Conservation (phyloP, 768 basidiomycete genomes). For the Rhizopogon roseolus region DNA sequence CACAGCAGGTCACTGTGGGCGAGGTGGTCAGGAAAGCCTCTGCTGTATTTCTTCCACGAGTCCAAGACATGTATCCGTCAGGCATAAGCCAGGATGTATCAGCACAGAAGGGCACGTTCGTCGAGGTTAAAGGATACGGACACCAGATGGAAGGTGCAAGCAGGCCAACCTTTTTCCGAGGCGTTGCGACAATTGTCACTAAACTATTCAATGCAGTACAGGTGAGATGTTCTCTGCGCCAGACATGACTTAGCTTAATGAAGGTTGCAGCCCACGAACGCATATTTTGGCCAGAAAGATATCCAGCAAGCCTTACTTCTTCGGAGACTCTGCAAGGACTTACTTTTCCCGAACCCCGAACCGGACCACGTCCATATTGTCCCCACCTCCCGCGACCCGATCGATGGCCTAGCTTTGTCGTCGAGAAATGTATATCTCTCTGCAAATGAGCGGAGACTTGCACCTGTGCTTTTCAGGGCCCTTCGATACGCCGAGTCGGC, state of each 20-base stretch:
- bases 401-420: constrained; percentile 75
- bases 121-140: constrained; percentile 88
- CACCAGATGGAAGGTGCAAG: constrained; percentile 91
- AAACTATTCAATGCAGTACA: constrained; percentile 93
- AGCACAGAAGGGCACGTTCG: constrained; percentile 81
- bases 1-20: constrained; percentile 27
- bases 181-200: constrained; percentile 91
- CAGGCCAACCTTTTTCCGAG: constrained; percentile 90
- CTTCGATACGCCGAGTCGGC: constrained; percentile 50
- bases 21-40: constrained; percentile 40
- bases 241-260: neutral
- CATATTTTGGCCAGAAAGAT: constrained; percentile 98
- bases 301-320: constrained; percentile 93
- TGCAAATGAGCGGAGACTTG: constrained; percentile 53
- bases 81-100: constrained; percentile 76
- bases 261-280: constrained; percentile 68
- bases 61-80: constrained; percentile 87
- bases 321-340: constrained; percentile 70
- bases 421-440: constrained; percentile 87
- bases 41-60: constrained; percentile 77
- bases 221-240: constrained; percentile 37
- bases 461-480: constrained; percentile 63
- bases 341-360: constrained; percentile 75
- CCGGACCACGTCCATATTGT: constrained; percentile 77
- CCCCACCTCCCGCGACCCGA: constrained; percentile 70